A percentile compares a stretch with the other conserved stretches of the same genome.
Evolutionary conservation across 192 early-diverging fungal species (phyloP).

Genomic region (Spizellomyces punctatus): DNA sequence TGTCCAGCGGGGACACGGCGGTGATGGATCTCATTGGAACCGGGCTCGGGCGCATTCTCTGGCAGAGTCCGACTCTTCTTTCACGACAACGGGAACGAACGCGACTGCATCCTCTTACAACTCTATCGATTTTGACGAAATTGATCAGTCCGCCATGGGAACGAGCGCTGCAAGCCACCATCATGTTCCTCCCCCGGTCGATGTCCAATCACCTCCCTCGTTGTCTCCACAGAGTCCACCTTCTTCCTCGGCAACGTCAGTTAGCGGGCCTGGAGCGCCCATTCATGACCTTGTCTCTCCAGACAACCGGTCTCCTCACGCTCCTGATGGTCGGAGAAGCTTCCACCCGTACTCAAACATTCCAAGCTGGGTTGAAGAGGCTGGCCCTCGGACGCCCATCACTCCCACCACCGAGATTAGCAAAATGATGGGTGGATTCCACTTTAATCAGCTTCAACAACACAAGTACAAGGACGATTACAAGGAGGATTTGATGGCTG

Average conservation of each 20-base stretch:
- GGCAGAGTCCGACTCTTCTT: slow-evolving; percentile 21
- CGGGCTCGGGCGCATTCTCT: slow-evolving; percentile 27
- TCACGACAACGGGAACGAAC: slow-evolving; percentile 13
- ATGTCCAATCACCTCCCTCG: neutral
- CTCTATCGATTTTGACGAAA: slow-evolving; percentile 27
- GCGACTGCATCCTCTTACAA: slow-evolving; percentile 30
- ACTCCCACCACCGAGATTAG: slow-evolving; percentile 8
- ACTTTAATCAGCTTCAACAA: neutral
- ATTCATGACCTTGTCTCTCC: slow-evolving; percentile 2
- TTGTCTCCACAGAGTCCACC: neutral
- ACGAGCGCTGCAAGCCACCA: neutral
- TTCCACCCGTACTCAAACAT: slow-evolving; percentile 8
- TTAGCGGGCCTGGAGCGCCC: neutral
- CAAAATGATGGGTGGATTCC: slow-evolving; percentile 28
- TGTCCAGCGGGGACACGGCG: neutral
- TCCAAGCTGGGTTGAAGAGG: slow-evolving; percentile 15
- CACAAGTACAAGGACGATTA: neutral
- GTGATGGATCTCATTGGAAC: slow-evolving; percentile 10
- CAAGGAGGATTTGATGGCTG: too few species aligned
- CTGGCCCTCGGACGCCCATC: neutral
- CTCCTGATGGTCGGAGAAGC: neutral
- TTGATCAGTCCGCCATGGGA: neutral
- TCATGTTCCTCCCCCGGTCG: slow-evolving; percentile 1
- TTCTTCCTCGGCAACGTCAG: neutral
- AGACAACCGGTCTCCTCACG: neutral